Conservation (phyloP, 768 basidiomycete species). For the Mycena galericulata region DNA sequence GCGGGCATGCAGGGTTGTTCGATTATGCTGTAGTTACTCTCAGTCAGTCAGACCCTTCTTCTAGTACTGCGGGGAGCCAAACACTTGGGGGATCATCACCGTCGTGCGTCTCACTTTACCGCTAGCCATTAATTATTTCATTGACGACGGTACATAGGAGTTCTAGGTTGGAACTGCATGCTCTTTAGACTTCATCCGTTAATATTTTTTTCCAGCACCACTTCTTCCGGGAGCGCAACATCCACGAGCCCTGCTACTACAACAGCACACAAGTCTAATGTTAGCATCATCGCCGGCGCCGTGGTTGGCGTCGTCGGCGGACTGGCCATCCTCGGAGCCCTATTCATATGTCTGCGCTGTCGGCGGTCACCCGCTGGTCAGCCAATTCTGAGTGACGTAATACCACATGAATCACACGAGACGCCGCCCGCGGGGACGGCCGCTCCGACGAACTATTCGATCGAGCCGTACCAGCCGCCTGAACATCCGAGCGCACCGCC, state of each 20-base stretch:
- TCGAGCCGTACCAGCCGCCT: no score
- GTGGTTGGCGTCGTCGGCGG: background rate
- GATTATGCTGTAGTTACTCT: constrained; percentile 6
- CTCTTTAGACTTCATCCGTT: no score
- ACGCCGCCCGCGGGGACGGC: background rate
- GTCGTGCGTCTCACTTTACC: background rate
- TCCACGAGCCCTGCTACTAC: background rate
- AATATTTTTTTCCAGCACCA: background rate
- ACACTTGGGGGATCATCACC: background rate
- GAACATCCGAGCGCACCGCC: no score
- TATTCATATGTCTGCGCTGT: background rate
- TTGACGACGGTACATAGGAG: background rate
- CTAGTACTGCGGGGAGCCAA: background rate
- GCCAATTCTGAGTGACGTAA: background rate
- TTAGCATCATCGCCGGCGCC: background rate
- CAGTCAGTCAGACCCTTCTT: background rate
- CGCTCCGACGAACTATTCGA: no score
- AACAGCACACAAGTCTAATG: background rate
- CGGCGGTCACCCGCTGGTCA: background rate
- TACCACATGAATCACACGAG: background rate
- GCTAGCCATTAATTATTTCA: no score
- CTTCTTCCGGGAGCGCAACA: background rate
- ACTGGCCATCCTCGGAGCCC: background rate
- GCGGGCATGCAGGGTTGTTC: background rate
- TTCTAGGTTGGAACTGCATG: no score